Evolutionary conservation across 495 filamentous ascomycete genomes (phyloP).

Genomic region (Friedmanniomyces endolithicus): DNA sequence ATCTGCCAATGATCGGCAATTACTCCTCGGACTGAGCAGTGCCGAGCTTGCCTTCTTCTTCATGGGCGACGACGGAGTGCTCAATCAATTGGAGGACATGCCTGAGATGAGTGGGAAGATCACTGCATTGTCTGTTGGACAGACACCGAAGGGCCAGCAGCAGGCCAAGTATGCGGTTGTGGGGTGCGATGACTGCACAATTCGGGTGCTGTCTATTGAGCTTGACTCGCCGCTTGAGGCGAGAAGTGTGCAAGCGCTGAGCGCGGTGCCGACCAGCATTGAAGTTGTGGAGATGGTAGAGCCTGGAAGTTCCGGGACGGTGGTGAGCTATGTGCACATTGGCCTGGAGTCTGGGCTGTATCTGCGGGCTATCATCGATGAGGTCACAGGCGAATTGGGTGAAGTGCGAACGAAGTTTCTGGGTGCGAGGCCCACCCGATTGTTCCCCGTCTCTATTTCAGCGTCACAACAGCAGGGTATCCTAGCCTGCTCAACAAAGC

Average conservation of each 20-base stretch:
- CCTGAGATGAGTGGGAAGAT: conserved; percentile 93
- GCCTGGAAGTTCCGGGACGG: conserved; percentile 56
- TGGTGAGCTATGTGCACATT: conserved; percentile 84
- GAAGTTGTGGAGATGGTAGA: conserved; percentile 95
- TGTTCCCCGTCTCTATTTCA: conserved; percentile 47
- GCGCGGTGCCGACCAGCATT: conserved; percentile 74
- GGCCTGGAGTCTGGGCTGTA: conserved; percentile 93
- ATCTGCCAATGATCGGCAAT: conserved; percentile 83
- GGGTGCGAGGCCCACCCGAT: conserved; percentile 71
- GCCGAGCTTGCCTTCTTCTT: conserved; percentile 97
- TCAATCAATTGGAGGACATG: conserved; percentile 92
- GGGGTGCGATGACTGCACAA: conserved; percentile 90
- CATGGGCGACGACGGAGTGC: conserved; percentile 77
- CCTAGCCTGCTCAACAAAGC: conserved; percentile 74
- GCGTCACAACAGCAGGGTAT: conserved; percentile 50
- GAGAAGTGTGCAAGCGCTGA: conserved; percentile 85
- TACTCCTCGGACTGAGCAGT: conserved; percentile 84
- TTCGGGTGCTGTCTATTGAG: conserved; percentile 80
- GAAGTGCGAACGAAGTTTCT: conserved; percentile 91
- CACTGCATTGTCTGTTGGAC: conserved; percentile 83
- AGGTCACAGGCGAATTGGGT: conserved; percentile 83
- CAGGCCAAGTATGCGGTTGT: conserved; percentile 86
- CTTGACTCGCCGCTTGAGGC: conserved; percentile 81
- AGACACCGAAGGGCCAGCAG: conserved; percentile 76
- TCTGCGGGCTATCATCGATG: conserved; percentile 82